phyloP scores from a whole-genome alignment of 768 basidiomycete genomes.

The Suillus clintonianus region DNA sequence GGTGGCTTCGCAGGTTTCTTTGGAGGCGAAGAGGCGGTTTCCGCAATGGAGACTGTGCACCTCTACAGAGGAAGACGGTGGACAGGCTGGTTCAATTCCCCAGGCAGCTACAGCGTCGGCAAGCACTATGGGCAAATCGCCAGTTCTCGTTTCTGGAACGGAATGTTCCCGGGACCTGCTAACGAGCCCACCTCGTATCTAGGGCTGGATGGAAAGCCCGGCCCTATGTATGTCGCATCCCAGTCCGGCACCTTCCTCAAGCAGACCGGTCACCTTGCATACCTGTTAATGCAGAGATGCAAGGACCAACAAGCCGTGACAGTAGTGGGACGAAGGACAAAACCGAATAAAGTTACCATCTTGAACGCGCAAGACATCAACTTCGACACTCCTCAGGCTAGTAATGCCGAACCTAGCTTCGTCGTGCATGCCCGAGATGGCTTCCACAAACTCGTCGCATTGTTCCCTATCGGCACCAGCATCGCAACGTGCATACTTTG shows the following conservation, averaged over 20 bases:
- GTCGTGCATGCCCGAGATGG: slow-evolving; percentile 4
- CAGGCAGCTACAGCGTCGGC: slow-evolving; percentile 37
- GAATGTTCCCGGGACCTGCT: slow-evolving; percentile 31
- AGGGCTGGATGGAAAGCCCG: slow-evolving; percentile 28
- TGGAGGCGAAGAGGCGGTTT: slow-evolving; percentile 39
- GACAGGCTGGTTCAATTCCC: slow-evolving; percentile 40
- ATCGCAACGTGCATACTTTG: slow-evolving; percentile 23
- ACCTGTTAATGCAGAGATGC: slow-evolving; percentile 25
- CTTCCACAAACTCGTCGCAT: slow-evolving; percentile 7
- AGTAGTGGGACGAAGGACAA: slow-evolving; percentile 19
- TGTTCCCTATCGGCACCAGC: slow-evolving; percentile 29
- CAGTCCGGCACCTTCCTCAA: slow-evolving; percentile 32
- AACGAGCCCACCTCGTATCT: slow-evolving; percentile 26
- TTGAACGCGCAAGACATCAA: slow-evolving; percentile 14
- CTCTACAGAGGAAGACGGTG: slow-evolving; percentile 31
- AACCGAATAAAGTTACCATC: slow-evolving; percentile 21
- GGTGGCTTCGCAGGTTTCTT: slow-evolving; percentile 39
- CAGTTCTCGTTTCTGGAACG: slow-evolving; percentile 29
- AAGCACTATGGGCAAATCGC: slow-evolving; percentile 34
- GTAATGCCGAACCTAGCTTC: slow-evolving; percentile 1
- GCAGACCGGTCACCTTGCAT: slow-evolving; percentile 31
- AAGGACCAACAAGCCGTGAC: slow-evolving; percentile 2
- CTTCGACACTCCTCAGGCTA: not conserved
- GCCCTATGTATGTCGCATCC: slow-evolving; percentile 26
- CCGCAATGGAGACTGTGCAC: slow-evolving; percentile 39